Percentiles rank a stretch among this genome's conserved stretches.
Evolutionary conservation across 768 basidiomycete species (phyloP).

Genomic region (Lactarius pseudohatsudake): DNA sequence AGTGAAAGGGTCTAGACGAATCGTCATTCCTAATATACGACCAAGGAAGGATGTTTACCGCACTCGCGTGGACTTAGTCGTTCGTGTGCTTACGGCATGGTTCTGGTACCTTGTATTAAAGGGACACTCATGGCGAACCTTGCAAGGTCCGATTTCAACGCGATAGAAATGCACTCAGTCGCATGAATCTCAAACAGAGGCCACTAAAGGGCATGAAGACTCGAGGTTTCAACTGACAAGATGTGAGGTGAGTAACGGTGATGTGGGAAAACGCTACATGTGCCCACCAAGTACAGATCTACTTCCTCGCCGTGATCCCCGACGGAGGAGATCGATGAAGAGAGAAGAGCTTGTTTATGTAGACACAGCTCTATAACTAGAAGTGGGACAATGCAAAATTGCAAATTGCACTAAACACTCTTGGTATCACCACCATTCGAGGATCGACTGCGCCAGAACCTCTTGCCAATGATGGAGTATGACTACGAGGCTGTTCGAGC

Average conservation of each 20-base stretch:
- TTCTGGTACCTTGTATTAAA: neutral
- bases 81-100: neutral
- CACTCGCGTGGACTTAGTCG: neutral
- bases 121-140: neutral
- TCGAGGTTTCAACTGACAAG: neutral
- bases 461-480: neutral
- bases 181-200: neutral
- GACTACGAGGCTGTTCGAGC: neutral
- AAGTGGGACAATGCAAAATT: neutral
- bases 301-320: neutral
- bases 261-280: neutral
- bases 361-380: neutral
- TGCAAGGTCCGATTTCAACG: neutral
- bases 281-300: neutral
- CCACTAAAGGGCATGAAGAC: neutral
- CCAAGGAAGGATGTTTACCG: neutral
- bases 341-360: neutral
- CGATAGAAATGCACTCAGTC: neutral
- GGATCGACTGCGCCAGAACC: neutral
- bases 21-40: neutral
- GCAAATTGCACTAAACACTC: neutral
- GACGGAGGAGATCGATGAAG: neutral
- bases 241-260: neutral
- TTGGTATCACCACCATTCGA: neutral
- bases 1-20: neutral